Evolutionary conservation across 192 early-diverging fungal species (phyloP).

Genomic region (Helicostylum pulchrum): DNA sequence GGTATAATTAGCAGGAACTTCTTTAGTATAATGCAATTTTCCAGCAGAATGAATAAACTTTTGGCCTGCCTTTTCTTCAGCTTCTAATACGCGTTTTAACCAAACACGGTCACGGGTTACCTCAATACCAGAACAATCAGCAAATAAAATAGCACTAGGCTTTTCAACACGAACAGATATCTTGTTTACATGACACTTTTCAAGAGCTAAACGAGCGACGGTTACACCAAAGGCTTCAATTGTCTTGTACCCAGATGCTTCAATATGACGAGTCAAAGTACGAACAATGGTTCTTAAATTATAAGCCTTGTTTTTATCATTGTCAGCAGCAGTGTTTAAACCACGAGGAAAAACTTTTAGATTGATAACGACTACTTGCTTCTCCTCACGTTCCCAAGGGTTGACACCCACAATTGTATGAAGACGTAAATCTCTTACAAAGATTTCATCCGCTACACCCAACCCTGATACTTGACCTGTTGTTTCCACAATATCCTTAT

Average conservation of each 20-base stretch:
- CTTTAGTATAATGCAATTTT: conserved; percentile 16
- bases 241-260: conserved; percentile 86
- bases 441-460: conserved; percentile 69
- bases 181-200: conserved; percentile 82
- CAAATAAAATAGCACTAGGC: conserved; percentile 91
- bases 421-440: conserved; percentile 77
- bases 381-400: conserved; percentile 93
- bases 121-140: conserved; percentile 83
- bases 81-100: conserved; percentile 19
- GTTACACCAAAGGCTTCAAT: conserved; percentile 90
- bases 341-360: conserved; percentile 61
- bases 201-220: conserved; percentile 73
- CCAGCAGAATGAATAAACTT: conserved; percentile 7
- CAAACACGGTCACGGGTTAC: conserved; percentile 69
- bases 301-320: conserved; percentile 69
- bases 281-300: conserved; percentile 91
- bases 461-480: conserved; percentile 37
- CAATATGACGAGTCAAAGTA: conserved; percentile 74
- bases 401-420: conserved; percentile 93
- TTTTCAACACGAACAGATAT: conserved; percentile 91
- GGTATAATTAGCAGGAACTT: conserved; percentile 36
- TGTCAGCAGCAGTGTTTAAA: conserved; percentile 22
- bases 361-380: conserved; percentile 83
- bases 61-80: conserved; percentile 29
- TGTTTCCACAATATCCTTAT: conserved; percentile 26